Evolutionary conservation across 2,329 filamentous ascomycete species (phyloP).

Genomic region (Beauveria brongniartii): DNA sequence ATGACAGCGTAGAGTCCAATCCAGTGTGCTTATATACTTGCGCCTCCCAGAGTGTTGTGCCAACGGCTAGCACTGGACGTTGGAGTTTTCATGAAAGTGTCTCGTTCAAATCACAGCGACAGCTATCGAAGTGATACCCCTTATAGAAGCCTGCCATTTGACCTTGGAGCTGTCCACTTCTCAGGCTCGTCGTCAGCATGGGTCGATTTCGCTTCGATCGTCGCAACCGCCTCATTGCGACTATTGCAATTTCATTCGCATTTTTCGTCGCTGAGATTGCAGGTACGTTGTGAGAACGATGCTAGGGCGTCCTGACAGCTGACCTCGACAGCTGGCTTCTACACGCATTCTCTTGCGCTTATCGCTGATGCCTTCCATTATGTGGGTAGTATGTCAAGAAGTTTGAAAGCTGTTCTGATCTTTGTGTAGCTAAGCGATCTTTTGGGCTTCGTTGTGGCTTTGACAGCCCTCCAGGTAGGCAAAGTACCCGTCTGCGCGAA

Average conservation of each 20-base stretch:
- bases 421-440: slow-evolving; percentile 56
- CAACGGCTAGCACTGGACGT: background rate
- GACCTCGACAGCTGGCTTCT: slow-evolving; percentile 48
- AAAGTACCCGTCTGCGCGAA: background rate
- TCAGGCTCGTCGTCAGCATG: slow-evolving; percentile 13
- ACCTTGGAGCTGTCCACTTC: background rate
- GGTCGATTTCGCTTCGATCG: slow-evolving; percentile 17
- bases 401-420: background rate
- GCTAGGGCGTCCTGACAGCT: background rate
- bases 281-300: slow-evolving; percentile 25
- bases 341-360: slow-evolving; percentile 62
- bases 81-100: background rate
- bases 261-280: slow-evolving; percentile 46
- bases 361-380: slow-evolving; percentile 76
- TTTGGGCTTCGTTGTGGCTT: slow-evolving; percentile 58
- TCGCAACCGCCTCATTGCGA: slow-evolving; percentile 38
- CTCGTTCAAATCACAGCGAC: background rate
- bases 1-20: background rate
- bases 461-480: slow-evolving; percentile 54
- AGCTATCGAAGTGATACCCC: no score
- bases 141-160: no score
- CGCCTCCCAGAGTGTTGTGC: background rate
- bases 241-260: slow-evolving; percentile 39
- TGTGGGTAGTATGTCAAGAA: slow-evolving; percentile 32
- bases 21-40: background rate